A percentile compares a stretch with the other conserved stretches of the same genome.
Evolutionary conservation across 805 yeast species (phyloP).

Genomic region (Kluyveromyces nonfermentans): DNA sequence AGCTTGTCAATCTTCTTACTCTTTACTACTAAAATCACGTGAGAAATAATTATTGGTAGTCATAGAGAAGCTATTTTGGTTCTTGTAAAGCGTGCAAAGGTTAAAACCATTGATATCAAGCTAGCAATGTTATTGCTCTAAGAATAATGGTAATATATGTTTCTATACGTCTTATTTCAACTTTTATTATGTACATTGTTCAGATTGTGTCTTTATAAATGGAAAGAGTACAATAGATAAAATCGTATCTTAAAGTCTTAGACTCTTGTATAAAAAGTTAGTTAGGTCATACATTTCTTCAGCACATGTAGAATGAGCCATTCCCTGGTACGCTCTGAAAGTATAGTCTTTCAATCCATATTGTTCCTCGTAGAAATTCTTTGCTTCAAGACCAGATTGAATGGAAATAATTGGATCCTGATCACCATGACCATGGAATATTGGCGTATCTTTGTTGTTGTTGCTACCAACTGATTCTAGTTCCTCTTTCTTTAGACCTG

Average conservation of each 20-base stretch:
- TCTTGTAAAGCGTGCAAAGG: not conserved
- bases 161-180: no score
- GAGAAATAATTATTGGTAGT: not conserved
- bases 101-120: not conserved
- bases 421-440: slow-evolving; percentile 85
- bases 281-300: slow-evolving; percentile 54
- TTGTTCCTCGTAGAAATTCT: slow-evolving; percentile 32
- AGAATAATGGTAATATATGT: no score
- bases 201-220: not conserved
- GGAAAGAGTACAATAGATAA: not conserved
- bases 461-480: slow-evolving; percentile 17
- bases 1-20: not conserved
- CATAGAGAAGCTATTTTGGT: not conserved
- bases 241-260: not conserved
- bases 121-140: no score
- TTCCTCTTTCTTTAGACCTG: slow-evolving; percentile 29
- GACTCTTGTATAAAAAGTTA: slow-evolving; percentile 32
- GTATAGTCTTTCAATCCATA: slow-evolving; percentile 37
- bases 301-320: slow-evolving; percentile 59
- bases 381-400: slow-evolving; percentile 29
- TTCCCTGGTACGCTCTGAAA: slow-evolving; percentile 49
- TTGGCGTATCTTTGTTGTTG: slow-evolving; percentile 56
- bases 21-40: not conserved
- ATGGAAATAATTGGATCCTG: slow-evolving; percentile 53
- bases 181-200: no score